These are phyloP conservation scores for Phaeoacremonium minimum DNA, from an alignment of 2,329 filamentous ascomycete genomes.

Conservation along the genomic window DNA sequence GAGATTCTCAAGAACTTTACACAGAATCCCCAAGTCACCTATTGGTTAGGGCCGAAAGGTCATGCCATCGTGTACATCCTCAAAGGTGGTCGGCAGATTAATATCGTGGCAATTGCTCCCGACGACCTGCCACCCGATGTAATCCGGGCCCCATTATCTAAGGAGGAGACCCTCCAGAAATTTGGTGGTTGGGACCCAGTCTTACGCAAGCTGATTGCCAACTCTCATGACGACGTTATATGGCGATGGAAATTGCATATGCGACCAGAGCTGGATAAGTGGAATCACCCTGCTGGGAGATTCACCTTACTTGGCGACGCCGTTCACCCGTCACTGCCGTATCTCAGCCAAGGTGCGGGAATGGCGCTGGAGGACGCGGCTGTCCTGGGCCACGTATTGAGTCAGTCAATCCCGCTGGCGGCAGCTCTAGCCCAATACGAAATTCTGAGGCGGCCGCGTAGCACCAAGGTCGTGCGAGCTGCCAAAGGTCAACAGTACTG, in stretches of 20 bases:
- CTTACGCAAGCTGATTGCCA: slow-evolving; percentile 5
- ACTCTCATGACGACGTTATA: slow-evolving; percentile 2
- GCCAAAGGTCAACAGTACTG: slow-evolving; percentile 8
- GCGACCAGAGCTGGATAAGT: slow-evolving; percentile 5
- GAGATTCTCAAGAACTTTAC: background rate
- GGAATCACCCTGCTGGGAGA: slow-evolving; percentile 3
- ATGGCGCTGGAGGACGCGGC: slow-evolving; percentile 7
- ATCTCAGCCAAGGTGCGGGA: slow-evolving; percentile 6
- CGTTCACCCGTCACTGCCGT: slow-evolving; percentile 7
- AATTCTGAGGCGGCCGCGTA: slow-evolving; percentile 4
- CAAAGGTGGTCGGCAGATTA: slow-evolving; percentile 8
- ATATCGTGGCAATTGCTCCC: slow-evolving; percentile 7
- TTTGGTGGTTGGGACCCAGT: slow-evolving; percentile 8
- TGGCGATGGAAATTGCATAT: slow-evolving; percentile 9
- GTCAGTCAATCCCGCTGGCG: slow-evolving; percentile 3
- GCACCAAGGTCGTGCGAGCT: slow-evolving; percentile 6
- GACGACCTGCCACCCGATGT: slow-evolving; percentile 5
- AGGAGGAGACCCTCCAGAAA: slow-evolving; percentile 2
- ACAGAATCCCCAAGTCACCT: slow-evolving; percentile 5
- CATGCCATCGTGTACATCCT: slow-evolving; percentile 9
- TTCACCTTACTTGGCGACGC: slow-evolving; percentile 7
- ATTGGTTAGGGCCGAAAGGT: slow-evolving; percentile 5
- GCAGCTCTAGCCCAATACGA: slow-evolving; percentile 7
- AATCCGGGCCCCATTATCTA: slow-evolving; percentile 5
- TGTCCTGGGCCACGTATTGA: slow-evolving; percentile 5